phyloP scores from a whole-genome alignment of 2,329 filamentous ascomycete genomes.

The Chaetothyriales sp. region DNA sequence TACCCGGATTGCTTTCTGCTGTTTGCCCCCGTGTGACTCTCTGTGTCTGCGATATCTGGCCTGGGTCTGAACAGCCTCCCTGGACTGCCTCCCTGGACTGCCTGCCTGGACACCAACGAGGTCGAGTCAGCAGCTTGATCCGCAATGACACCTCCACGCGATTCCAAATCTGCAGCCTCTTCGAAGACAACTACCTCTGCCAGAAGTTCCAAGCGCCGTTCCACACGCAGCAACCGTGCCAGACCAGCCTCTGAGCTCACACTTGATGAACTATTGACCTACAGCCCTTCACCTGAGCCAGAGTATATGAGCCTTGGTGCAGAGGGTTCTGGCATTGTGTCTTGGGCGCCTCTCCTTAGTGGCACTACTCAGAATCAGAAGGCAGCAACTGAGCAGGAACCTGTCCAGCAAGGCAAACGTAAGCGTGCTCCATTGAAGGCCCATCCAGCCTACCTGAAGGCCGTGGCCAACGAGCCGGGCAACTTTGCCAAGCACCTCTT shows the following conservation, averaged over 20 bases:
- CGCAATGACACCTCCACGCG: neutral
- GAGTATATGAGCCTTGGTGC: constrained; percentile 5
- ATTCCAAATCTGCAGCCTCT: neutral
- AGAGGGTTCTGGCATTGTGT: neutral
- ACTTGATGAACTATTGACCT: constrained; percentile 3
- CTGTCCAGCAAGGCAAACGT: neutral
- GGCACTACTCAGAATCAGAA: constrained; percentile 7
- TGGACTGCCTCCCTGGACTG: too few relatives aligned
- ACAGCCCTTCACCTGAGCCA: constrained; percentile 4
- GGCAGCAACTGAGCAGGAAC: constrained; percentile 3
- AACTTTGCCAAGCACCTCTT: neutral
- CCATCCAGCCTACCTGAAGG: constrained; percentile 1
- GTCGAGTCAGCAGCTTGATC: neutral
- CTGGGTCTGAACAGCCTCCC: neutral
- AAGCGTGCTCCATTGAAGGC: neutral
- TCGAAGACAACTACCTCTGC: neutral
- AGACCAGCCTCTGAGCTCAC: neutral
- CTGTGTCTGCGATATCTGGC: neutral
- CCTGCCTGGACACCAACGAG: too few relatives aligned
- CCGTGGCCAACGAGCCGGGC: neutral
- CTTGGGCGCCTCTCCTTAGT: constrained; percentile 7
- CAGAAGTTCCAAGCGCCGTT: neutral
- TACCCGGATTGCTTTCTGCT: neutral
- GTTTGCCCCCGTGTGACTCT: neutral
- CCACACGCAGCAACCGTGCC: neutral